These are phyloP conservation scores for Tulasnella sp. DNA, from an alignment of 768 basidiomycete species.

Conservation along the genomic window DNA sequence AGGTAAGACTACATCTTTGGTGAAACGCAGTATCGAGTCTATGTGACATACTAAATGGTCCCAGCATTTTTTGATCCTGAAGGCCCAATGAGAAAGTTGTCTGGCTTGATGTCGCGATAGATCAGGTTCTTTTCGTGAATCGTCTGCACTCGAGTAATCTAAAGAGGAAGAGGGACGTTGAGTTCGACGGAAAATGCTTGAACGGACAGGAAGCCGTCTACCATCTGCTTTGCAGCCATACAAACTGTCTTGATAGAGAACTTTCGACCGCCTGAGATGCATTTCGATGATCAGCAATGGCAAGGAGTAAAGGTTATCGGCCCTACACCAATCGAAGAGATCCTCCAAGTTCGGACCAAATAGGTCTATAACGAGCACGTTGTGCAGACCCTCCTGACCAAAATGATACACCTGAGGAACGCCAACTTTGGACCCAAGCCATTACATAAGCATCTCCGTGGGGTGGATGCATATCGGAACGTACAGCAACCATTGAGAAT, in stretches of 20 bases:
- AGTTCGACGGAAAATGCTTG: slow-evolving; percentile 3
- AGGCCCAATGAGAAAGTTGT: slow-evolving; percentile 96
- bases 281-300: slow-evolving; percentile 31
- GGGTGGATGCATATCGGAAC: slow-evolving; percentile 31
- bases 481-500: slow-evolving; percentile 83
- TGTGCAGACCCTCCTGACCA: slow-evolving; percentile 96
- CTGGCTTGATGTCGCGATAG: slow-evolving; percentile 98
- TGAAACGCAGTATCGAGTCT: neutral
- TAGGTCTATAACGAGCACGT: slow-evolving; percentile 68
- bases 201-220: slow-evolving; percentile 30
- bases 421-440: slow-evolving; percentile 50
- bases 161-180: neutral
- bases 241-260: slow-evolving; percentile 97
- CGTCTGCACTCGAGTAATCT: slow-evolving; percentile 93
- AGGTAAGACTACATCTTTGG: slow-evolving; percentile 14
- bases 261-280: slow-evolving; percentile 53
- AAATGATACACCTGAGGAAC: slow-evolving; percentile 99
- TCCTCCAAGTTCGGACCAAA: slow-evolving; percentile 97
- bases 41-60: slow-evolving; percentile 39
- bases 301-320: neutral
- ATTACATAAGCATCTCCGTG: slow-evolving; percentile 24
- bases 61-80: slow-evolving; percentile 86
- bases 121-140: slow-evolving; percentile 99
- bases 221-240: slow-evolving; percentile 98
- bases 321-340: slow-evolving; percentile 57